Evolutionary conservation across 2,329 filamentous ascomycete species (phyloP), one percentile per base, ranked within the genome.

Genomic region (Fusarium pseudograminearum): DNA sequence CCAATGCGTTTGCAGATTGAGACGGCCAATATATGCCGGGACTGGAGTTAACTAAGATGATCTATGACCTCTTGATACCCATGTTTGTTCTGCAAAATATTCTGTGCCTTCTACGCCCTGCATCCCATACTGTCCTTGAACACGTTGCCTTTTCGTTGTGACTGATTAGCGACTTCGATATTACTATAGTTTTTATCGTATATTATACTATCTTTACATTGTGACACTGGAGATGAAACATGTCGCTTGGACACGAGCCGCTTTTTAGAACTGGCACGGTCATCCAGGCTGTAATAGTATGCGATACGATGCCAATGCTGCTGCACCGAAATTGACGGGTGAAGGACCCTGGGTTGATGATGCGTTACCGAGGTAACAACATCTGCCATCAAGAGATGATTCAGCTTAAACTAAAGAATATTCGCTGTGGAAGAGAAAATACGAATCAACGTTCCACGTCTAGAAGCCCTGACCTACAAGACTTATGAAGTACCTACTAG

Each of bases 171-270:
- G 24, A 44, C 34, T 47, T 33, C 10, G 28, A 58, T 46, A 45
- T 34, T 33, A 42, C 20, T n/a, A 34, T 38, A 26, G 20, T 28
- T 26, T 22, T 28, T 30, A 41, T 14, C 26, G 61, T 65, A 46
- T 65, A 52, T 52, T 59, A 59, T 65, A 30, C 36, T 42, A 28
- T 24, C 26, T 26, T 30, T 9, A 50, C 45, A 40, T 11, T 22
- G 51, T 58, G 36, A 30, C 34, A 50, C 61, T 45, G 10, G n/a
- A 28, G 18, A 52, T 52, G 48, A 30, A 30, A 52, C 31, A 31
- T 40, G 14, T 20, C 10, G 34, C 20, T 26, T 34, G n/a, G 24
- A 31, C 33, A 30, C 48, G 34, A 52, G n/a, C 18, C n/a, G 24
- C 22, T 38, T 38, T 20, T 9, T 2, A 36, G 18, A 36, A 41